Base-by-base conservation (phyloP, 2,329 filamentous ascomycete species). In the Arthrobotrys sinensis region DNA sequence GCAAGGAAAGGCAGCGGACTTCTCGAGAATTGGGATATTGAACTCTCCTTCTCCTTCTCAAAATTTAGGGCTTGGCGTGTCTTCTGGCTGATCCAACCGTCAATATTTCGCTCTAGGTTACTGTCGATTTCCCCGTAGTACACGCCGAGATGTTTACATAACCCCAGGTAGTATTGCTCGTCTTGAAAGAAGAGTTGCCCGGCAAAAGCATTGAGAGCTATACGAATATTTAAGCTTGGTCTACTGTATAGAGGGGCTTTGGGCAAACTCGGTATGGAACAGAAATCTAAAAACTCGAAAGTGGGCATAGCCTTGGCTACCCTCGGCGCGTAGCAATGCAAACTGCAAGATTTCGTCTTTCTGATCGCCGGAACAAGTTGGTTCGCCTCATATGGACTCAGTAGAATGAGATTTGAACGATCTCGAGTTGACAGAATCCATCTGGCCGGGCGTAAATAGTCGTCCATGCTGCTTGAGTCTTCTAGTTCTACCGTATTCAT, bases 331-430 rank as follows among this genome's bases (percentile, higher is more conserved):
- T 90, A 91, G 0, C 89, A 52, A 80, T 88, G 87, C 11, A 62
- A 91, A 80, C 3, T 0, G 82, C 81, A 86, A 0, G 63, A 16
- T 0, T 80, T 65, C 1, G 91, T 86, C 0, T 40, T 5, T 0
- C 83, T 79, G 0, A 89, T 80, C 11, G 2, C n/a, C 6, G 11
- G 11, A 12, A 46, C 14, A 0, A 92, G 83, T 1, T 83, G n/a
- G 2, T 92, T 85, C 0, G 89, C 90, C 80, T 93, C 91, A 32
- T 83, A 88, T 0, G 89, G 88, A 79, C 89, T 91, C 80, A 92
- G 32, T 91, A 82, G 0, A 81, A 21, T 8, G 81, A 43, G 50
- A 46, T 46, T 38, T 34, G 7, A 14, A 28, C 28, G 12, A 52
- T 57, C 50, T 53, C 24, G 0, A 81, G 21, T 40, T 19, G n/a